Base-by-base conservation (phyloP, 139 green algal species). In the Edaphochlamys debaryana region DNA sequence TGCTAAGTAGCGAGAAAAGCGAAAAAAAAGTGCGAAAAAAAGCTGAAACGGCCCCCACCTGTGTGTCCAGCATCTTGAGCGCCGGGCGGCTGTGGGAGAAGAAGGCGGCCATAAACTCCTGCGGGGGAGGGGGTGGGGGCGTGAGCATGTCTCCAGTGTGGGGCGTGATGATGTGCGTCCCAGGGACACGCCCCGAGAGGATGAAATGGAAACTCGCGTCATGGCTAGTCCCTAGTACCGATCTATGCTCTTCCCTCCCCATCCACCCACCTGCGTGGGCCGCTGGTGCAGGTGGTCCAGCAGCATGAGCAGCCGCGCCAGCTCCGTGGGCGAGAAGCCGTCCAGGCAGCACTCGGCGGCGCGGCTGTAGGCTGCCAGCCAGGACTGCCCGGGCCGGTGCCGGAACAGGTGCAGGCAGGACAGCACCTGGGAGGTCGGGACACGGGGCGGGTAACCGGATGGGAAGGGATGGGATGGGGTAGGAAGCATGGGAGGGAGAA, bases 201-300 rank as follows among this genome's bases (percentile, higher is more conserved):
- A n/a, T n/a, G n/a, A n/a, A n/a, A n/a, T n/a, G n/a, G n/a, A n/a
- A n/a, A n/a, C n/a, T n/a, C n/a, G n/a, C n/a, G n/a, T n/a, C n/a
- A n/a, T n/a, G n/a, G n/a, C n/a, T n/a, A n/a, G n/a, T n/a, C n/a
- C n/a, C n/a, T n/a, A n/a, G n/a, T n/a, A n/a, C n/a, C n/a, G n/a
- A n/a, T n/a, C n/a, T n/a, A n/a, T n/a, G n/a, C n/a, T n/a, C n/a
- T n/a, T n/a, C n/a, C n/a, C n/a, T n/a, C n/a, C n/a, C n/a, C n/a
- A n/a, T n/a, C n/a, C n/a, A n/a, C n/a, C n/a, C n/a, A n/a, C n/a
- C n/a, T n/a, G n/a, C n/a, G n/a, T 29, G 75, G 75, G 75, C 3
- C 75, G 60, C 75, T 81, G 75, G 75, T 81, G 71, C 2, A 81
- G 75, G 75, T 81, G 50, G 75, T 81, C 60, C 75, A 81, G 60